phyloP scores from a whole-genome alignment of 2,329 filamentous ascomycete genomes.

The Beauveria scarabaeidicola region DNA sequence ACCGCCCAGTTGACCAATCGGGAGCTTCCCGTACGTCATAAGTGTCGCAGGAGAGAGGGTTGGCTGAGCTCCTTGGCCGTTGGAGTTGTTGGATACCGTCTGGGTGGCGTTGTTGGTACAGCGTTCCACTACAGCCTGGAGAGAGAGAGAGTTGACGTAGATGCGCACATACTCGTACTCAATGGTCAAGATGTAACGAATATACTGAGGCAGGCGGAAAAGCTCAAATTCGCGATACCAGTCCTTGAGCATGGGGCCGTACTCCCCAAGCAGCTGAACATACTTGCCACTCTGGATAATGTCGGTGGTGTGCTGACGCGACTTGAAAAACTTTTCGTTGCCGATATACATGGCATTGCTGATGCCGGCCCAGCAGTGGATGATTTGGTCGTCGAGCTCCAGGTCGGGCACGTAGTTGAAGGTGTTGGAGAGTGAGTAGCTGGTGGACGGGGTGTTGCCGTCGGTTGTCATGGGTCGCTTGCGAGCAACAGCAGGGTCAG shows the following conservation, averaged over 20 bases:
- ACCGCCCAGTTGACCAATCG: conserved; percentile 54
- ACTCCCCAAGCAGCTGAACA: conserved; percentile 68
- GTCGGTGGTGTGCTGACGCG: conserved; percentile 77
- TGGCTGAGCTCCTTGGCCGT: conserved; percentile 22
- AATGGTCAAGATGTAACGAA: conserved; percentile 73
- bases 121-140: conserved; percentile 91
- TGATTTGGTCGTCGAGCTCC: conserved; percentile 60
- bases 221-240: conserved; percentile 79
- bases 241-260: conserved; percentile 66
- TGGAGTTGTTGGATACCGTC: conserved; percentile 28
- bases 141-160: conserved; percentile 86
- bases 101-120: conserved; percentile 67
- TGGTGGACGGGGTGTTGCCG: conserved; percentile 53
- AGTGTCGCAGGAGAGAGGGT: conserved; percentile 55
- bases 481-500: conserved; percentile 46
- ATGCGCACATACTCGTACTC: conserved; percentile 94
- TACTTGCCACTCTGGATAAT: conserved; percentile 84
- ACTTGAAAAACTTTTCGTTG: conserved; percentile 82
- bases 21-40: conserved; percentile 56
- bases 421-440: conserved; percentile 45
- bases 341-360: conserved; percentile 87
- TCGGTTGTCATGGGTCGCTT: conserved; percentile 43
- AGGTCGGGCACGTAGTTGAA: conserved; percentile 61
- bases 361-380: conserved; percentile 89
- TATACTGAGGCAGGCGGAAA: conserved; percentile 59